Evolutionary conservation across 192 early-diverging fungal species (phyloP).

Genomic region (Umbelopsis ramanniana): DNA sequence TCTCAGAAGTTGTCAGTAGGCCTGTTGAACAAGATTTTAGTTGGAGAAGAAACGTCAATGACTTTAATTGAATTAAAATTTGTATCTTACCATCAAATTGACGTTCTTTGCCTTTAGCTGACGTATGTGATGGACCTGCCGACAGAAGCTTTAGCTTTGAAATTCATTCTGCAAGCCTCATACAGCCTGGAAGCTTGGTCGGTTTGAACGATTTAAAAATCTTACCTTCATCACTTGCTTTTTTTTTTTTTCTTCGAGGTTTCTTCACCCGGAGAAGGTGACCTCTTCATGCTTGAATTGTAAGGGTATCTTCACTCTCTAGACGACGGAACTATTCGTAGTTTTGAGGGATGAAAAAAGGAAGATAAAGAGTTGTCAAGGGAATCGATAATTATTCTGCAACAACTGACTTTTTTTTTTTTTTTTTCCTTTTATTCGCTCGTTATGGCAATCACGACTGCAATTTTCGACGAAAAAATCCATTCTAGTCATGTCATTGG

Average conservation of each 20-base stretch:
- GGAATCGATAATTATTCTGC: too few species aligned
- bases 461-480: too few species aligned
- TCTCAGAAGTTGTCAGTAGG: constrained; percentile 3
- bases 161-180: neutral
- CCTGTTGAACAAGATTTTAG: constrained; percentile 15
- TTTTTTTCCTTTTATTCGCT: too few species aligned
- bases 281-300: neutral
- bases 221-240: neutral
- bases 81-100: neutral
- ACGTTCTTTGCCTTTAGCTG: too few species aligned
- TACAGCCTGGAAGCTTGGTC: neutral
- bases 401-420: too few species aligned
- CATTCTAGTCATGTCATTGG: too few species aligned
- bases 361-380: too few species aligned
- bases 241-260: neutral
- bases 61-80: neutral
- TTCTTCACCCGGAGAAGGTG: neutral
- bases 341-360: too few species aligned
- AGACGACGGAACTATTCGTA: too few species aligned
- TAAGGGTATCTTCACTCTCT: neutral
- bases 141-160: neutral
- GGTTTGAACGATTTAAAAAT: constrained; percentile 2
- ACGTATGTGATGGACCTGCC: too few species aligned
- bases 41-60: constrained; percentile 5
- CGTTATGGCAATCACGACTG: too few species aligned